A percentile compares a stretch with the other conserved stretches of the same genome.
These are phyloP conservation scores for Tetracentron sinense DNA, from an alignment of 164 flowering plant genomes.

Conservation along the genomic window DNA sequence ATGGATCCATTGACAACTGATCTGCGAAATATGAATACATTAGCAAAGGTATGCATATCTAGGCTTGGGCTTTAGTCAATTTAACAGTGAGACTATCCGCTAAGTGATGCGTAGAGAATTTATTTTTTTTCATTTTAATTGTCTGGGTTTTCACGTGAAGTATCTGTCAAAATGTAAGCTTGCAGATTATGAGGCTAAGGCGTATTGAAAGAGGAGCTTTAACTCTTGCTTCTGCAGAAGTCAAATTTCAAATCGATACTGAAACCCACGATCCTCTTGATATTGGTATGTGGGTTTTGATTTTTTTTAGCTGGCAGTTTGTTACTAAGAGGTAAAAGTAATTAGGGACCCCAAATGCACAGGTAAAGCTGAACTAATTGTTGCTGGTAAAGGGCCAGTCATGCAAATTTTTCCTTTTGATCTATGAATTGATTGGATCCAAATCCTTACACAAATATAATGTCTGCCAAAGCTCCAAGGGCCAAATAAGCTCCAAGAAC, in stretches of 20 bases:
- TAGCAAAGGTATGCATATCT: conserved; percentile 72
- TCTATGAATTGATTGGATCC: neutral
- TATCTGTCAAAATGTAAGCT: conserved; percentile 3
- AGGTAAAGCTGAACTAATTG: neutral
- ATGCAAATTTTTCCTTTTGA: neutral
- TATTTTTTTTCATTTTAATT: neutral
- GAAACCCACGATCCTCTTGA: conserved; percentile 99
- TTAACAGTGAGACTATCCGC: too few relatives aligned
- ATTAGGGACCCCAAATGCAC: neutral
- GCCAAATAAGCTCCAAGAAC: too few relatives aligned
- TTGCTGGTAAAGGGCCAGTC: neutral
- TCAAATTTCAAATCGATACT: conserved; percentile 96
- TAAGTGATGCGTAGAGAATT: neutral
- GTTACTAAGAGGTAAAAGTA: too few relatives aligned
- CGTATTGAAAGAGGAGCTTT: conserved; percentile 97
- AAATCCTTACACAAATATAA: neutral
- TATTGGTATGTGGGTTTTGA: conserved; percentile 56
- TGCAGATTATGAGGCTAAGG: conserved; percentile 87
- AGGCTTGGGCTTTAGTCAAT: neutral
- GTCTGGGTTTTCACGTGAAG: conserved; percentile 5
- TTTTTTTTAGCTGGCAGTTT: conserved; percentile 3
- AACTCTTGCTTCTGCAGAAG: conserved; percentile 99
- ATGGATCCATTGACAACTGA: conserved; percentile 83
- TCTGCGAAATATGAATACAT: conserved; percentile 78
- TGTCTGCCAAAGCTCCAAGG: too few relatives aligned